Conservation (phyloP, 495 filamentous ascomycete species). For the Aspergillus campestris region DNA sequence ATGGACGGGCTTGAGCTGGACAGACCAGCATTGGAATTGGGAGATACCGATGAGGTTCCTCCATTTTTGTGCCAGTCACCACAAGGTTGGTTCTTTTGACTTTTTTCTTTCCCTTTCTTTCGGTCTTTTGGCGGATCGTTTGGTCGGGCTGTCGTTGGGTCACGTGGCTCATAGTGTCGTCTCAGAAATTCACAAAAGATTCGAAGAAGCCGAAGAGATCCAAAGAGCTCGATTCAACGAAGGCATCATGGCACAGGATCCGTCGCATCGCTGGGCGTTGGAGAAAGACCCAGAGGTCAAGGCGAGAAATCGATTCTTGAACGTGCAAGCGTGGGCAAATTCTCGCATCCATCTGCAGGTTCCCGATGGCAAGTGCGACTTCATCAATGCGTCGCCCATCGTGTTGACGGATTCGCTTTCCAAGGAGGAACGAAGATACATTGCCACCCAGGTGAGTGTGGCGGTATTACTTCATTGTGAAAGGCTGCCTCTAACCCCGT, state of each 20-base stretch:
- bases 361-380: conserved; percentile 70
- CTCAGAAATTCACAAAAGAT: conserved; percentile 38
- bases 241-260: conserved; percentile 28
- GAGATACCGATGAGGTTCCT: conserved; percentile 30
- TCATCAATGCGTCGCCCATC: conserved; percentile 95
- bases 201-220: conserved; percentile 41
- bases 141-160: no score
- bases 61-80: conserved; percentile 36
- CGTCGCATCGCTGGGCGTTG: conserved; percentile 41
- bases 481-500: no score
- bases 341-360: conserved; percentile 81
- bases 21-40: conserved; percentile 23
- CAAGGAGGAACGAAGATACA: conserved; percentile 47
- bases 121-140: no score
- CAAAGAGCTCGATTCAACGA: conserved; percentile 31
- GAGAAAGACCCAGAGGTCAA: conserved; percentile 42
- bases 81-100: conserved; percentile 29
- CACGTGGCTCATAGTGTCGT: conserved; percentile 1
- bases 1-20: conserved; percentile 23
- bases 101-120: not conserved
- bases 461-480: no score
- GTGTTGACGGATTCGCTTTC: conserved; percentile 49
- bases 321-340: conserved; percentile 78
- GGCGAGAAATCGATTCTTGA: conserved; percentile 68
- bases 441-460: conserved; percentile 54